These are phyloP conservation scores for Hypoxylon lienhwacheense DNA, from an alignment of 495 filamentous ascomycete species.

Conservation along the genomic window DNA sequence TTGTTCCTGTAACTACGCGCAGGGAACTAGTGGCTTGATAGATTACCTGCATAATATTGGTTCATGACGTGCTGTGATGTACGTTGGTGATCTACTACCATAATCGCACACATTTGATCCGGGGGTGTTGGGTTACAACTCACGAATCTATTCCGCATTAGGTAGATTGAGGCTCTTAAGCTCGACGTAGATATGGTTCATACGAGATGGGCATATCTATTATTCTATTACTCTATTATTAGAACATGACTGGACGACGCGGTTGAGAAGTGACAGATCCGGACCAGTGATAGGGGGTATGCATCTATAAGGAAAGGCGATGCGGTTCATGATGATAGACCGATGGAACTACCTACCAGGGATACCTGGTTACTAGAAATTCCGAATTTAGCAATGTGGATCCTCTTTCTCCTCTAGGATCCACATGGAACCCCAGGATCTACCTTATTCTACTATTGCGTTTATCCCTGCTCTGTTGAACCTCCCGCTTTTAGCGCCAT, in stretches of 20 bases:
- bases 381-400: constrained; percentile 6
- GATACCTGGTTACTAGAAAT: not conserved
- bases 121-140: not conserved
- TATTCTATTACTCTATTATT: not conserved
- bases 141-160: not conserved
- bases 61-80: constrained; percentile 12
- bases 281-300: constrained; percentile 12
- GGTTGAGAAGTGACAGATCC: not conserved
- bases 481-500: constrained; percentile 27
- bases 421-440: no score
- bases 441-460: no score
- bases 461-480: constrained; percentile 3
- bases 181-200: not conserved
- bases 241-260: not conserved
- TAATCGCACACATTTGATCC: constrained; percentile 2
- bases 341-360: not conserved
- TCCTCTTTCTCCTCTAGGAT: no score
- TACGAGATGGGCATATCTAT: not conserved
- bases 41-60: constrained; percentile 31
- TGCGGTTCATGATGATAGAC: constrained; percentile 12
- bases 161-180: constrained; percentile 21
- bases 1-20: constrained; percentile 9
- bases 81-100: constrained; percentile 1
- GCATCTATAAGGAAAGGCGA: constrained; percentile 12
- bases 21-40: not conserved